Evolutionary conservation across 768 basidiomycete genomes (phyloP).

Genomic region (Dentipellis fragilis): DNA sequence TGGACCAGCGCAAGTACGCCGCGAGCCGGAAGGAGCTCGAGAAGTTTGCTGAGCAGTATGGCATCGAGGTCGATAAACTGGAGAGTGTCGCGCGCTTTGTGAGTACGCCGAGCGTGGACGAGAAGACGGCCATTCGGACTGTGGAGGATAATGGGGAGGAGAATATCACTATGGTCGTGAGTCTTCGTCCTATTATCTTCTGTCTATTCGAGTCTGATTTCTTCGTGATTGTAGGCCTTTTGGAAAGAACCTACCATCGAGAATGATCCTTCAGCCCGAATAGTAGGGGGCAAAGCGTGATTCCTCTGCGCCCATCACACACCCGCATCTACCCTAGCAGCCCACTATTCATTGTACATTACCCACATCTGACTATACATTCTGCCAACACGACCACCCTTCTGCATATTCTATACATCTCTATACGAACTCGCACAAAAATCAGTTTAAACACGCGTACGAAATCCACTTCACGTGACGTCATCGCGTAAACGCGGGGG

Average conservation of each 20-base stretch:
- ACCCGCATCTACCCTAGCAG: too few species aligned
- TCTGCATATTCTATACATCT: too few species aligned
- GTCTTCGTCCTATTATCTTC: conserved; percentile 14
- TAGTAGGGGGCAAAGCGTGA: background rate
- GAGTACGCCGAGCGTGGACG: conserved; percentile 54
- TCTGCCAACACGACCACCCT: too few species aligned
- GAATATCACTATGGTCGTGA: conserved; percentile 37
- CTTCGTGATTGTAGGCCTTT: background rate
- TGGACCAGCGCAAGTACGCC: conserved; percentile 52
- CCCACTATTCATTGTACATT: too few species aligned
- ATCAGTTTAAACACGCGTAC: too few species aligned
- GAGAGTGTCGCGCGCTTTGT: conserved; percentile 45
- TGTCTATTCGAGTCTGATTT: background rate
- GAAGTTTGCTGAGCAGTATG: conserved; percentile 42
- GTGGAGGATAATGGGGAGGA: conserved; percentile 50
- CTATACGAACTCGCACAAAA: too few species aligned
- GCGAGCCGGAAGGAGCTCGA: conserved; percentile 32
- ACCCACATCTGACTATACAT: too few species aligned
- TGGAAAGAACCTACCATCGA: background rate
- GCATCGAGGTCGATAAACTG: conserved; percentile 42
- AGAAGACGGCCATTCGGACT: conserved; percentile 31
- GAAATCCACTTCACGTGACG: too few species aligned
- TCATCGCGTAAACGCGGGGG: too few species aligned
- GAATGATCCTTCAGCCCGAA: background rate
- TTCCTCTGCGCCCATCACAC: background rate